Evolutionary conservation across 495 filamentous ascomycete species (phyloP).

Genomic region (Rhypophila decipiens): DNA sequence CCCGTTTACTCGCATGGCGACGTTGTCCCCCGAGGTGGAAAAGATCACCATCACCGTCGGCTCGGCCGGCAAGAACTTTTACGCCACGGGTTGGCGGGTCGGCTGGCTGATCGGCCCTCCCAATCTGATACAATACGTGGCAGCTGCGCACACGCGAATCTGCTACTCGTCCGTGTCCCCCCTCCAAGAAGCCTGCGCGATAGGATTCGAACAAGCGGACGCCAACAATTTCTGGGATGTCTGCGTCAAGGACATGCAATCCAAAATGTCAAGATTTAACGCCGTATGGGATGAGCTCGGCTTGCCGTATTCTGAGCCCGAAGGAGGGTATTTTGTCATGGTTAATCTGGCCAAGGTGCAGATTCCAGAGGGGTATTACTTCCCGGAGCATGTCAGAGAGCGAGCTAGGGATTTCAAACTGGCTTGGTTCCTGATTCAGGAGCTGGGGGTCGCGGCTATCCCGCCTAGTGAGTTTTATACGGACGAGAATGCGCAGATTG

Average conservation of each 20-base stretch:
- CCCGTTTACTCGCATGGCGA: slow-evolving; percentile 87
- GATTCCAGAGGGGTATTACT: slow-evolving; percentile 72
- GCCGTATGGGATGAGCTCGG: slow-evolving; percentile 81
- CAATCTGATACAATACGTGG: slow-evolving; percentile 84
- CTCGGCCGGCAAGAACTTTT: slow-evolving; percentile 96
- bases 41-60: slow-evolving; percentile 87
- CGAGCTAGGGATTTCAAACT: slow-evolving; percentile 90
- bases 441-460: slow-evolving; percentile 91
- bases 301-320: slow-evolving; percentile 85
- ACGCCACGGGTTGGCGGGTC: slow-evolving; percentile 94
- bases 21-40: slow-evolving; percentile 79
- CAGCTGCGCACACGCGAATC: slow-evolving; percentile 89
- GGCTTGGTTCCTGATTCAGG: slow-evolving; percentile 92
- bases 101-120: slow-evolving; percentile 84
- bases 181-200: slow-evolving; percentile 91
- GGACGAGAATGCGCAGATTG: slow-evolving; percentile 70
- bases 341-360: slow-evolving; percentile 83
- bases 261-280: slow-evolving; percentile 84
- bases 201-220: slow-evolving; percentile 87
- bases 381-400: slow-evolving; percentile 79
- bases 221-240: slow-evolving; percentile 82
- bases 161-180: slow-evolving; percentile 93
- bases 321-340: slow-evolving; percentile 95
- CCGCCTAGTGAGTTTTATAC: slow-evolving; percentile 97
- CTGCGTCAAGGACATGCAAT: slow-evolving; percentile 75